Conservation (phyloP, 2,329 filamentous ascomycete genomes). For the Phialocephala sp. region DNA sequence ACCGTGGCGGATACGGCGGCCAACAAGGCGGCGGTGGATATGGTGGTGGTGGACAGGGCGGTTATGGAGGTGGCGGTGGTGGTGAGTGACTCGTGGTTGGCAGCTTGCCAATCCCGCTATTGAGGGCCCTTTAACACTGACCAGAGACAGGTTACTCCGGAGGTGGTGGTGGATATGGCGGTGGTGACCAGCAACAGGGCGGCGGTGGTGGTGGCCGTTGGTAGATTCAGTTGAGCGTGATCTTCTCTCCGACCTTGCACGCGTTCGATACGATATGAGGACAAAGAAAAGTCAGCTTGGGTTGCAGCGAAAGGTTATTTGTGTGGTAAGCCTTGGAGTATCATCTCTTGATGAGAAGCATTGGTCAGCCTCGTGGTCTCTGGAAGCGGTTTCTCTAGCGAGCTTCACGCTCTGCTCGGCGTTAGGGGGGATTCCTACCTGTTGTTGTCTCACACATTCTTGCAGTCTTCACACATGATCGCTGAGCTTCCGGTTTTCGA, state of each 20-base stretch:
- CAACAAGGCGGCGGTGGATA: constrained; percentile 51
- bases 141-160: constrained; percentile 35
- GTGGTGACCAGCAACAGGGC: constrained; percentile 39
- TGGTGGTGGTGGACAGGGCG: constrained; percentile 48
- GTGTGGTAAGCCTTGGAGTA: constrained; percentile 38
- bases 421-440: constrained; percentile 40
- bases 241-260: constrained; percentile 39
- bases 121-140: constrained; percentile 26
- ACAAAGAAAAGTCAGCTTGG: constrained; percentile 43
- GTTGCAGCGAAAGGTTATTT: constrained; percentile 43
- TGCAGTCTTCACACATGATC: constrained; percentile 34
- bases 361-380: constrained; percentile 41
- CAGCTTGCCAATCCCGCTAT: constrained; percentile 16
- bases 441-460: constrained; percentile 38
- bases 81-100: constrained; percentile 31
- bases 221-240: constrained; percentile 33
- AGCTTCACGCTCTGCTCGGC: constrained; percentile 43
- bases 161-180: constrained; percentile 39
- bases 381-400: constrained; percentile 42
- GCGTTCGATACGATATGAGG: constrained; percentile 38
- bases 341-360: constrained; percentile 34
- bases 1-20: constrained; percentile 47
- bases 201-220: constrained; percentile 39
- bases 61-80: constrained; percentile 38
- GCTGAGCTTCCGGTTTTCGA: constrained; percentile 36